Conservation (phyloP, 75 land plant species). For the Pinus albicaulis region DNA sequence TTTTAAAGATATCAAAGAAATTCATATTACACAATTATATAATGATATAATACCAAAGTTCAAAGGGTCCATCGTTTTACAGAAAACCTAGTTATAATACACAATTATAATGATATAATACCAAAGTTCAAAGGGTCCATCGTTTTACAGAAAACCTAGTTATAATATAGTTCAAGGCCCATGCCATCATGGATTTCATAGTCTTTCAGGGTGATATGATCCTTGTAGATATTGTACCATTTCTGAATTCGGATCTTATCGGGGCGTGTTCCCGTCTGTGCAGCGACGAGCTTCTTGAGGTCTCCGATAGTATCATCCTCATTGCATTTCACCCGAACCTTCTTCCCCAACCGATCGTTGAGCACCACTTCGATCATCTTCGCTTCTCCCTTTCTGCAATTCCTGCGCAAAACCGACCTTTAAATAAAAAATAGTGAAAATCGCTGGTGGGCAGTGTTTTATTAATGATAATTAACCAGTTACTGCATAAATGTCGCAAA, state of each 20-base stretch:
- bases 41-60: too few relatives aligned
- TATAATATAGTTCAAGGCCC: constrained; percentile 94
- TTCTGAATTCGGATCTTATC: constrained; percentile 93
- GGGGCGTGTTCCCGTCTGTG: constrained; percentile 78
- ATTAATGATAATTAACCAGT: too few relatives aligned
- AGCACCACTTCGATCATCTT: constrained; percentile 85
- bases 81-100: too few relatives aligned
- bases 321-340: constrained; percentile 97
- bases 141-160: constrained; percentile 13
- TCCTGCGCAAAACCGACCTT: background rate
- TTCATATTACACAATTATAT: too few relatives aligned
- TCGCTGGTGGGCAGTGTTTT: too few relatives aligned
- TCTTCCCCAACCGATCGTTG: constrained; percentile 90
- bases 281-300: constrained; percentile 93
- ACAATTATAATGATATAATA: too few relatives aligned
- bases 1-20: too few relatives aligned
- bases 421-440: too few relatives aligned
- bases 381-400: background rate
- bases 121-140: too few relatives aligned
- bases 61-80: too few relatives aligned
- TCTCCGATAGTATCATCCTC: constrained; percentile 97
- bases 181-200: constrained; percentile 94
- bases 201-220: constrained; percentile 88
- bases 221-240: constrained; percentile 97
- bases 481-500: too few relatives aligned